A percentile compares a stretch with the other conserved stretches of the same genome.
Conservation (phyloP, 495 filamentous ascomycete species). For the Mytilinidion resinicola region DNA sequence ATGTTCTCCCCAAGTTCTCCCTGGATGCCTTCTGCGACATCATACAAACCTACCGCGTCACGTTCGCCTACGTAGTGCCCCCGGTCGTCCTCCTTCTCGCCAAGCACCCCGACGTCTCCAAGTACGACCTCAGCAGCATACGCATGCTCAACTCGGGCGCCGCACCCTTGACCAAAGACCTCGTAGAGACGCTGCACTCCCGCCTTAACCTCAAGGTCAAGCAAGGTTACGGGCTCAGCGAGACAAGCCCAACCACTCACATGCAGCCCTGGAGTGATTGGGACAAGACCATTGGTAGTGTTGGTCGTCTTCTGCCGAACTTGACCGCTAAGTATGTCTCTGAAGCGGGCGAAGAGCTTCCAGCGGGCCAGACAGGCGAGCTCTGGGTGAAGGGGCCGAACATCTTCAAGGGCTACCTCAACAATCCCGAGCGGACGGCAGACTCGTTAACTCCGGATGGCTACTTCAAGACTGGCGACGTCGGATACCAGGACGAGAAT, state of each 20-base stretch:
- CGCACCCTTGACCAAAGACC: slow-evolving; percentile 76
- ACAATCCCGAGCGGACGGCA: slow-evolving; percentile 57
- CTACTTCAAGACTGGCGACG: slow-evolving; percentile 80
- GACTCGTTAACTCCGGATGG: slow-evolving; percentile 64
- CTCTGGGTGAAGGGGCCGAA: slow-evolving; percentile 70
- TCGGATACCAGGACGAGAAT: slow-evolving; percentile 51
- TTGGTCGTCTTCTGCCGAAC: slow-evolving; percentile 74
- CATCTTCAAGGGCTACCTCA: slow-evolving; percentile 71
- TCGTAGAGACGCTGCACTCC: slow-evolving; percentile 70
- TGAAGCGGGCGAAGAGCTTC: slow-evolving; percentile 34
- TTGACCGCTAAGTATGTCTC: slow-evolving; percentile 76
- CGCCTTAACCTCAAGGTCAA: slow-evolving; percentile 61
- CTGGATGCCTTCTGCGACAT: slow-evolving; percentile 68
- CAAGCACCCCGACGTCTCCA: slow-evolving; percentile 67
- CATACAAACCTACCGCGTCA: slow-evolving; percentile 68
- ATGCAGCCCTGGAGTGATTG: slow-evolving; percentile 67
- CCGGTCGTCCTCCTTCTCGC: slow-evolving; percentile 75
- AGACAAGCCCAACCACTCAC: slow-evolving; percentile 56
- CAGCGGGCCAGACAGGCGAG: slow-evolving; percentile 41
- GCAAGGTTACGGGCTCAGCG: slow-evolving; percentile 45
- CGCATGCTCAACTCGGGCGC: slow-evolving; percentile 87
- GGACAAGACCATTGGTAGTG: slow-evolving; percentile 68
- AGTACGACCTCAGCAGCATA: slow-evolving; percentile 74
- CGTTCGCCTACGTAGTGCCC: slow-evolving; percentile 76
- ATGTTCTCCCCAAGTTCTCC: slow-evolving; percentile 83